Evolutionary conservation across 2,329 filamentous ascomycete genomes (phyloP), one percentile per base, ranked within the genome.

Genomic region (Xylaria hypoxylon): DNA sequence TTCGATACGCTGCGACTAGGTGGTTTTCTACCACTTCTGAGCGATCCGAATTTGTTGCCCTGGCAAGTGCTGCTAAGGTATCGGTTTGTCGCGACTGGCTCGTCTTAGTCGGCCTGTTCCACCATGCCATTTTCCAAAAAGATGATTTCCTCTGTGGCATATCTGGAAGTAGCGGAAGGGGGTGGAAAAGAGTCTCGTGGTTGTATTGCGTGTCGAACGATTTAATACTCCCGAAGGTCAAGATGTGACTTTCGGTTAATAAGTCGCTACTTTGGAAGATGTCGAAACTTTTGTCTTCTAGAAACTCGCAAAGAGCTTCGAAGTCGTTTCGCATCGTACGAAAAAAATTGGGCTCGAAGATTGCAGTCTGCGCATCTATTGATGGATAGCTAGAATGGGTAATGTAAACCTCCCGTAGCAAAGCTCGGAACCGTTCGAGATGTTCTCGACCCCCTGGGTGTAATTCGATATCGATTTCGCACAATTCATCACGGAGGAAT

Each of bases 401-500:
- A 1, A 87, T 81, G 74, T 93, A 94, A 72, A 89, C 90, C 0
- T 83, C 82, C 28, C 89, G 82, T 1, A 96, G 77, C 69, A 92
- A 92, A 8, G 86, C 84, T 52, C 92, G 85, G 76, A 95, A 95
- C 1, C 87, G 86, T 68, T 93, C 89, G 0, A 95, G 84, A 72
- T 96, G 92, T 2, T 86, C 83, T 68, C 89, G 82, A 3, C 87
- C 85, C 0, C 84, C 86, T 1, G 83, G 77, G 1, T 88, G 82
- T 0, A 94, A 82, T 1, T 90, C 90, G n/a, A 93, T 80, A 59
- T 89, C 81, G 1, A 87, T 80, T 53, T 90, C 84, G 0, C 89
- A 90, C 3, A 94, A 80, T 67, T 94, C 91, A 31, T 92, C 86
- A 53, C 90, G 87, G 6, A 94, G 84, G 73, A 96, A 93, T 6